These are phyloP conservation scores for Melanopsichium pennsylvanicum DNA, from an alignment of 1,284 basidiomycete species.

Conservation along the genomic window DNA sequence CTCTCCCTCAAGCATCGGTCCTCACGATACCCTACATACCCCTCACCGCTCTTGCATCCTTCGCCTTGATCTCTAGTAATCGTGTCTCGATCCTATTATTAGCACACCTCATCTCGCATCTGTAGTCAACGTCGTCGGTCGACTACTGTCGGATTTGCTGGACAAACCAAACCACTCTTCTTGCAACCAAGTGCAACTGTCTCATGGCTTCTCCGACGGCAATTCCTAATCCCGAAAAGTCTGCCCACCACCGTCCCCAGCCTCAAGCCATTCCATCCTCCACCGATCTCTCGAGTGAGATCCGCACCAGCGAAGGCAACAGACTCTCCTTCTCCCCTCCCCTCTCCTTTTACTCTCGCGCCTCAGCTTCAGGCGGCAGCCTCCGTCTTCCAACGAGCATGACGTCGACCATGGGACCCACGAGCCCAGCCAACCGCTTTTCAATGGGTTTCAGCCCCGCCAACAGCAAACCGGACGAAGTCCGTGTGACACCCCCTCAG, in stretches of 20 bases:
- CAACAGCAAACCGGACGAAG: constrained; percentile 14
- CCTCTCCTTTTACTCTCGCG: constrained; percentile 37
- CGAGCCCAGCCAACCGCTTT: constrained; percentile 34
- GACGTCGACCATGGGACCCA: constrained; percentile 26
- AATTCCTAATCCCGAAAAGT: constrained; percentile 51
- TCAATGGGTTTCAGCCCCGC: constrained; percentile 26
- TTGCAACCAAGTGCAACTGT: not conserved
- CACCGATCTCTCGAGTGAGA: constrained; percentile 37
- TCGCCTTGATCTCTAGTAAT: not conserved
- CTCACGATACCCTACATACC: not conserved
- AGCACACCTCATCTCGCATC: not conserved
- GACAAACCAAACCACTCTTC: not conserved
- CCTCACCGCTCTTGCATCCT: not conserved
- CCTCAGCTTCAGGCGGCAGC: constrained; percentile 18
- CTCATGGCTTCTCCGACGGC: constrained; percentile 53
- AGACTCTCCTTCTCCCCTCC: constrained; percentile 40
- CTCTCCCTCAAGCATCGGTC: not conserved
- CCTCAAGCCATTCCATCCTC: constrained; percentile 5
- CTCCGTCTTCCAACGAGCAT: constrained; percentile 32
- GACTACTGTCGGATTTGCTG: not conserved
- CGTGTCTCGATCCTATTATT: not conserved
- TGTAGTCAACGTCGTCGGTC: not conserved
- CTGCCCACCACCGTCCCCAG: constrained; percentile 45
- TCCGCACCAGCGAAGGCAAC: constrained; percentile 37
- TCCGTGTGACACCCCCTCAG: constrained; percentile 26